phyloP scores from a whole-genome alignment of 2,329 filamentous ascomycete genomes.

The Pseudogymnoascus sp. region DNA sequence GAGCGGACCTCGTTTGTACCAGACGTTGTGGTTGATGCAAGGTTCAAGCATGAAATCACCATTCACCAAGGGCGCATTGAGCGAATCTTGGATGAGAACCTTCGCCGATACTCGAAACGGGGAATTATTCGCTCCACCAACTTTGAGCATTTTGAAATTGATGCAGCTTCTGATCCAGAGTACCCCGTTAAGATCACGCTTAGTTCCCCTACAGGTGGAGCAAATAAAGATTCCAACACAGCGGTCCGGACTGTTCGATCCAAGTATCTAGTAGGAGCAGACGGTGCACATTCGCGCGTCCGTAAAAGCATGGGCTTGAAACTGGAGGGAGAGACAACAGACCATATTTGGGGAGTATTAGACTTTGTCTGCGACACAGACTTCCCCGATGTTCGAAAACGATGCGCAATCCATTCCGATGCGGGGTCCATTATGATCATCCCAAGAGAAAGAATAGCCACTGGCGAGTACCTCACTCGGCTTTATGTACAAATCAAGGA shows the following conservation, averaged over 20 bases:
- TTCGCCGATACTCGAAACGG: slow-evolving; percentile 32
- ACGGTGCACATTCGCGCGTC: slow-evolving; percentile 45
- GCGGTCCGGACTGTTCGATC: slow-evolving; percentile 47
- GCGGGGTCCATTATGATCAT: slow-evolving; percentile 53
- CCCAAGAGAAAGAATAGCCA: slow-evolving; percentile 43
- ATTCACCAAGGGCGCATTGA: slow-evolving; percentile 41
- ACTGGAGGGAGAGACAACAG: slow-evolving; percentile 52
- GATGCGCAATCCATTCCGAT: slow-evolving; percentile 45
- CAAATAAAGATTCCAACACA: slow-evolving; percentile 44
- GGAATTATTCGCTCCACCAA: slow-evolving; percentile 44
- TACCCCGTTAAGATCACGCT: slow-evolving; percentile 27
- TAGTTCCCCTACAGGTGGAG: slow-evolving; percentile 19
- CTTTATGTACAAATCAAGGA: slow-evolving; percentile 53
- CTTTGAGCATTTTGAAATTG: slow-evolving; percentile 31
- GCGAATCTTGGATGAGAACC: slow-evolving; percentile 35
- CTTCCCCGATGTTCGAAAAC: slow-evolving; percentile 56
- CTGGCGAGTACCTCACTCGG: slow-evolving; percentile 39
- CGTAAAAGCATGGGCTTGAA: slow-evolving; percentile 42
- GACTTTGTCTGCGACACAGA: slow-evolving; percentile 32
- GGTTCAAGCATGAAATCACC: slow-evolving; percentile 32
- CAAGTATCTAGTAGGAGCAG: slow-evolving; percentile 59
- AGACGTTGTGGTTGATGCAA: slow-evolving; percentile 32
- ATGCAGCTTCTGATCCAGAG: slow-evolving; percentile 28
- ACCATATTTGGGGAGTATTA: slow-evolving; percentile 52
- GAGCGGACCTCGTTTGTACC: slow-evolving; percentile 32